These are phyloP conservation scores for Pharus latifolius DNA, from an alignment of 176 grass and related monocot genomes.

Conservation along the genomic window DNA sequence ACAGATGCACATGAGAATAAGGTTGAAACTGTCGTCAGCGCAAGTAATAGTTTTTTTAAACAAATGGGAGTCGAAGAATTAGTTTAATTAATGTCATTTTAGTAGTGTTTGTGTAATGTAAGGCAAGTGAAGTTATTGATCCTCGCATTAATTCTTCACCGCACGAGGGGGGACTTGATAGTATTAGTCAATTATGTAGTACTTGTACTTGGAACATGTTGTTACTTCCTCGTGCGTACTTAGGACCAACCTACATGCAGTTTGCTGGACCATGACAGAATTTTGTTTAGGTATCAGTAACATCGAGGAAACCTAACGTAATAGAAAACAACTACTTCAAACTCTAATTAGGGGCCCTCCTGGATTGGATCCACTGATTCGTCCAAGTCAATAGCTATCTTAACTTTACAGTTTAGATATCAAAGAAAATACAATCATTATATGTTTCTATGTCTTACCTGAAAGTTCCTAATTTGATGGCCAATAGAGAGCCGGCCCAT, in stretches of 20 bases:
- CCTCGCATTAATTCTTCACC: background rate
- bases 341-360: no score
- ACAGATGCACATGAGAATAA: no score
- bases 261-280: background rate
- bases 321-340: background rate
- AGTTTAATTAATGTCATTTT: no score
- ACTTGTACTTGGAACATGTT: background rate
- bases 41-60: no score
- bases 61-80: no score
- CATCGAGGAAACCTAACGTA: background rate
- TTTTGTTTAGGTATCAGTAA: conserved; percentile 10
- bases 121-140: no score
- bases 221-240: background rate
- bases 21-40: no score
- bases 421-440: background rate
- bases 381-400: background rate
- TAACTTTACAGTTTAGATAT: background rate
- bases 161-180: background rate
- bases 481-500: background rate
- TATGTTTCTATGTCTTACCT: conserved; percentile 6
- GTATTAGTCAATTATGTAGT: background rate
- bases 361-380: background rate
- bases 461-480: background rate
- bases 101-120: no score
- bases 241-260: background rate